phyloP scores from a whole-genome alignment of 495 filamentous ascomycete species.

The Hypoxylon cercidicola region DNA sequence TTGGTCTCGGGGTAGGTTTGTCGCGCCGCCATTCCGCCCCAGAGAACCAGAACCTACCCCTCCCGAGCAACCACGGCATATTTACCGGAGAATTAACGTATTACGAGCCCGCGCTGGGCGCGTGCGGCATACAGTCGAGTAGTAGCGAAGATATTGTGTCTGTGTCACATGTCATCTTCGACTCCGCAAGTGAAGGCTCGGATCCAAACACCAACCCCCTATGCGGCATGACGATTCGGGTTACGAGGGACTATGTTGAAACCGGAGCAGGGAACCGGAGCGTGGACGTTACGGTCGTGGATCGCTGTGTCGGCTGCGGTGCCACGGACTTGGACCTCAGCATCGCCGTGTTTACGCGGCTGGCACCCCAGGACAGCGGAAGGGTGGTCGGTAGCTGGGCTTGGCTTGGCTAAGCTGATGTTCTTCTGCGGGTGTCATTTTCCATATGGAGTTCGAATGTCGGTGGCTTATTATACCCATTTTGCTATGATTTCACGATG shows the following conservation, averaged over 20 bases:
- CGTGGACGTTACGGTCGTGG: slow-evolving; percentile 76
- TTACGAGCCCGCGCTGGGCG: slow-evolving; percentile 73
- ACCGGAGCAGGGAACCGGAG: slow-evolving; percentile 50
- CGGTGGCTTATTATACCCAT: slow-evolving; percentile 28
- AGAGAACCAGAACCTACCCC: slow-evolving; percentile 57
- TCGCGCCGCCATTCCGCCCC: slow-evolving; percentile 15
- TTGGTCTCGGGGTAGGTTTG: slow-evolving; percentile 50
- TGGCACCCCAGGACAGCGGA: slow-evolving; percentile 67
- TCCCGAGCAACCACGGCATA: slow-evolving; percentile 60
- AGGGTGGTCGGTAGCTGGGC: slow-evolving; percentile 73
- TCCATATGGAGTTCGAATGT: slow-evolving; percentile 23
- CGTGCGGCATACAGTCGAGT: slow-evolving; percentile 70
- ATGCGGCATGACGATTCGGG: slow-evolving; percentile 71
- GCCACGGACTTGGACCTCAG: slow-evolving; percentile 75
- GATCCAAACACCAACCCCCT: slow-evolving; percentile 78
- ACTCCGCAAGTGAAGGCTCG: slow-evolving; percentile 62
- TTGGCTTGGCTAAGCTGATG: slow-evolving; percentile 62
- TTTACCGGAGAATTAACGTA: slow-evolving; percentile 77
- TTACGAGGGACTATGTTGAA: slow-evolving; percentile 57
- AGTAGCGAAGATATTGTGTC: slow-evolving; percentile 69
- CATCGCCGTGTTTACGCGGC: slow-evolving; percentile 64
- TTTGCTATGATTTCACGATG: slow-evolving; percentile 19
- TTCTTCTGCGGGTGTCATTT: slow-evolving; percentile 5
- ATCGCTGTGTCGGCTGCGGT: slow-evolving; percentile 75
- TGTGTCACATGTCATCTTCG: slow-evolving; percentile 73